These are phyloP conservation scores for Nakazawaea ishiwadae DNA, from an alignment of 805 yeast species.

Conservation along the genomic window DNA sequence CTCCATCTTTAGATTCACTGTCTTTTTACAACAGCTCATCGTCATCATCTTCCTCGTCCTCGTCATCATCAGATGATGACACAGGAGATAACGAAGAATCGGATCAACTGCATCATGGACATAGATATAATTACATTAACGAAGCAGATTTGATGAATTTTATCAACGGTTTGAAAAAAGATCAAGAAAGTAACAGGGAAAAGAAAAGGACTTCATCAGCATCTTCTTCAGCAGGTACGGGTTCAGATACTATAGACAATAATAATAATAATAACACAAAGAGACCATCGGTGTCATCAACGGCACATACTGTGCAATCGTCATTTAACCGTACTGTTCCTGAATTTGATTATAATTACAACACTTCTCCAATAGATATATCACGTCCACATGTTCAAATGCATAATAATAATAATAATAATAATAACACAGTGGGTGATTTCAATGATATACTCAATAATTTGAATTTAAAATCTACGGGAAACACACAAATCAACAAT, in stretches of 20 bases:
- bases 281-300: not conserved
- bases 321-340: too few species aligned
- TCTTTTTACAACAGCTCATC: constrained; percentile 30
- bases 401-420: not conserved
- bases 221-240: too few species aligned
- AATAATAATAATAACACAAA: not conserved
- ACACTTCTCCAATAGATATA: constrained; percentile 3
- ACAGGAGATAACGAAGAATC: constrained; percentile 13
- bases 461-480: not conserved
- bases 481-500: not conserved
- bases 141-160: constrained; percentile 24
- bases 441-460: constrained; percentile 6
- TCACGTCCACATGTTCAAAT: not conserved
- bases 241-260: too few species aligned
- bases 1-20: constrained; percentile 11
- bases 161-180: constrained; percentile 19
- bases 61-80: constrained; percentile 27
- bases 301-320: not conserved
- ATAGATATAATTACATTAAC: constrained; percentile 19
- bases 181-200: not conserved
- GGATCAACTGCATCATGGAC: not conserved
- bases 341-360: constrained; percentile 8
- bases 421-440: not conserved
- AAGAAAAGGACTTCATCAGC: too few species aligned
- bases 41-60: constrained; percentile 28